Evolutionary conservation across 768 basidiomycete genomes (phyloP).

Genomic region (Termitomyces sp.): DNA sequence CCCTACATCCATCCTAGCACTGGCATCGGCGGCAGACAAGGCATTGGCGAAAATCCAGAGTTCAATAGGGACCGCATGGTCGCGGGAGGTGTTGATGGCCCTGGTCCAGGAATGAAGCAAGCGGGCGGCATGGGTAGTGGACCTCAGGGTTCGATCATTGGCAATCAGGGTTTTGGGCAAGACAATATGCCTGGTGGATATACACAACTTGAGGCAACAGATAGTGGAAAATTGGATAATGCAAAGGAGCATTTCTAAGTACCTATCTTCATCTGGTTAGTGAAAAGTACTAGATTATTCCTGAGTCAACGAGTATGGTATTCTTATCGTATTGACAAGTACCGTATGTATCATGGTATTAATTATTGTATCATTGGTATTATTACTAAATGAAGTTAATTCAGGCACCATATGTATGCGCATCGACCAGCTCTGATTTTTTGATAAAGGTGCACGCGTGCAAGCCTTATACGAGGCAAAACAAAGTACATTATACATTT

Average conservation of each 20-base stretch:
- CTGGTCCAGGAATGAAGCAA: neutral
- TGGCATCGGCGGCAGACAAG: constrained; percentile 4
- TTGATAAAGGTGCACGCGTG: too few species aligned
- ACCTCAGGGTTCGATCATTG: neutral
- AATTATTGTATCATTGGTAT: too few species aligned
- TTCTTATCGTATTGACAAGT: neutral
- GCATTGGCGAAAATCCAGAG: neutral
- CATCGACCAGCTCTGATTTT: neutral
- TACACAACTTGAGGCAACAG: neutral
- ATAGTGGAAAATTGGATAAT: neutral
- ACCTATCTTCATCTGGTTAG: neutral
- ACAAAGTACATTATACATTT: neutral
- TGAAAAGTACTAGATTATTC: neutral
- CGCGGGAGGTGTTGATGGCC: neutral
- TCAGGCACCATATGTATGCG: too few species aligned
- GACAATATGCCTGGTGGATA: constrained; percentile 9
- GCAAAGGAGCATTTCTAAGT: neutral
- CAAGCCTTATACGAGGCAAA: neutral
- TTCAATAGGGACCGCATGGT: constrained; percentile 1
- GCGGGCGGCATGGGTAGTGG: neutral
- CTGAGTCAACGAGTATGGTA: neutral
- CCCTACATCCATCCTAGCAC: constrained; percentile 2
- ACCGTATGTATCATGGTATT: neutral
- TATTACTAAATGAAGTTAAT: too few species aligned
- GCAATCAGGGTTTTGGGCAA: neutral